Evolutionary conservation across 2,329 filamentous ascomycete species (phyloP).

Genomic region (Gnomoniopsis sp.): DNA sequence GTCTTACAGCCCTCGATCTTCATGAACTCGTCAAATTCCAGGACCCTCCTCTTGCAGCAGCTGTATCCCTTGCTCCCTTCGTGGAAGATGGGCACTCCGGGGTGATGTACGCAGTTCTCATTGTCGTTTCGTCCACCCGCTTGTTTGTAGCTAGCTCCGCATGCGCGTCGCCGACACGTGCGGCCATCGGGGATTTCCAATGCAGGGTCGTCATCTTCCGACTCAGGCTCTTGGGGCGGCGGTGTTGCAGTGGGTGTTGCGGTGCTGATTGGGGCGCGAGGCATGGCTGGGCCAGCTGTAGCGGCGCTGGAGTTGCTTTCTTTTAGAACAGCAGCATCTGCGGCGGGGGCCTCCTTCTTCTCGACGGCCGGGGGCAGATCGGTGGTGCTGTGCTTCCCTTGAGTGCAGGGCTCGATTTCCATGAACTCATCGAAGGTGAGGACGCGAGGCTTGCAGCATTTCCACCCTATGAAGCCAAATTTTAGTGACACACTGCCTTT

Average conservation of each 20-base stretch:
- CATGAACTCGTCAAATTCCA: slow-evolving; percentile 98
- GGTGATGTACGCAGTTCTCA: slow-evolving; percentile 84
- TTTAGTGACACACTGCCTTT: slow-evolving; percentile 11
- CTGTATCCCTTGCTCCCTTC: slow-evolving; percentile 97
- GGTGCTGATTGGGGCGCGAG: slow-evolving; percentile 37
- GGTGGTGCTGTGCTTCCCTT: slow-evolving; percentile 85
- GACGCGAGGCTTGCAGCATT: slow-evolving; percentile 96
- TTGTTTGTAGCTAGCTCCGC: slow-evolving; percentile 63
- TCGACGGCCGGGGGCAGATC: slow-evolving; percentile 64
- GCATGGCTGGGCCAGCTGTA: slow-evolving; percentile 28
- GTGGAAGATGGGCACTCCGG: slow-evolving; percentile 89
- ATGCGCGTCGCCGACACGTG: slow-evolving; percentile 75
- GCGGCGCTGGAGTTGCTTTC: slow-evolving; percentile 44
- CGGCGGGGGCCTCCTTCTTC: slow-evolving; percentile 45
- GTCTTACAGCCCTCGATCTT: slow-evolving; percentile 88
- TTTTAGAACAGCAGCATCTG: slow-evolving; percentile 41
- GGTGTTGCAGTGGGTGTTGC: slow-evolving; percentile 38
- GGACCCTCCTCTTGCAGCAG: slow-evolving; percentile 90
- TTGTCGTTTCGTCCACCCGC: slow-evolving; percentile 53
- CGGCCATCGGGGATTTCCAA: slow-evolving; percentile 70
- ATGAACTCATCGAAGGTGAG: slow-evolving; percentile 99
- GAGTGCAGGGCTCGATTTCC: slow-evolving; percentile 84
- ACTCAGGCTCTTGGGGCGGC: slow-evolving; percentile 63
- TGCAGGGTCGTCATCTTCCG: slow-evolving; percentile 81
- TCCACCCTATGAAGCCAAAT: slow-evolving; percentile 67